Evolutionary conservation across 306 rosid genomes (phyloP).

Genomic region (Gynostemma pentaphyllum): DNA sequence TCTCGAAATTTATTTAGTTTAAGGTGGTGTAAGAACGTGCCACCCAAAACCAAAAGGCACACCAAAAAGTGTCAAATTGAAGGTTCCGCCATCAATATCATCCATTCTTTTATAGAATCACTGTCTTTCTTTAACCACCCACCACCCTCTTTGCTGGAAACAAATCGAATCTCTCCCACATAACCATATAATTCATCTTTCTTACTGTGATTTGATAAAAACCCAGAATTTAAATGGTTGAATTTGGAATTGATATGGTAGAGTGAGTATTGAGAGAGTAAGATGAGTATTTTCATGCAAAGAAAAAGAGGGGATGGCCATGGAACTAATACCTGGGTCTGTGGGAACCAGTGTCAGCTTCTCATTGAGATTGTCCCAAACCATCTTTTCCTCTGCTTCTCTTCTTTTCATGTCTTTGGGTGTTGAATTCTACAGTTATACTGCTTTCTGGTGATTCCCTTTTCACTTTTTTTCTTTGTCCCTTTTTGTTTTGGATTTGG

Average conservation of each 20-base stretch:
- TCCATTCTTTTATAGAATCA: too few relatives aligned
- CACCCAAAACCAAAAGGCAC: background rate
- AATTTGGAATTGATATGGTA: background rate
- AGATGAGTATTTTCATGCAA: background rate
- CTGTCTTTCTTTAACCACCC: too few relatives aligned
- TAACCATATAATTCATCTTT: too few relatives aligned
- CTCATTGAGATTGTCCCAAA: conserved; percentile 66
- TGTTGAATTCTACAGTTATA: conserved; percentile 77
- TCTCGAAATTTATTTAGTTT: background rate
- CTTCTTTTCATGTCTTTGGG: conserved; percentile 82
- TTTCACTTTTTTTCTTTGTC: background rate
- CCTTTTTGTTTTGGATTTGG: background rate
- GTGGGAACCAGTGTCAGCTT: conserved; percentile 65
- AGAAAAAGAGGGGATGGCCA: conserved; percentile 8
- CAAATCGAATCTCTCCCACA: too few relatives aligned
- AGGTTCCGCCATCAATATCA: background rate
- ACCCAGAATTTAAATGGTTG: too few relatives aligned
- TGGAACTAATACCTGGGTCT: conserved; percentile 74
- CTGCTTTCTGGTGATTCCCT: conserved; percentile 67
- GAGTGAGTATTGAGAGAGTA: background rate
- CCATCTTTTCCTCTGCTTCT: conserved; percentile 66
- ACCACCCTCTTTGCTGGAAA: too few relatives aligned
- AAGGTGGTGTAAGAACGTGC: background rate
- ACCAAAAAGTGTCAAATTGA: background rate
- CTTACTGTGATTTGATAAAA: too few relatives aligned